These are phyloP conservation scores for Globisporangium emineosum DNA, from an alignment of 352 stramenopile genomes.

Conservation along the genomic window DNA sequence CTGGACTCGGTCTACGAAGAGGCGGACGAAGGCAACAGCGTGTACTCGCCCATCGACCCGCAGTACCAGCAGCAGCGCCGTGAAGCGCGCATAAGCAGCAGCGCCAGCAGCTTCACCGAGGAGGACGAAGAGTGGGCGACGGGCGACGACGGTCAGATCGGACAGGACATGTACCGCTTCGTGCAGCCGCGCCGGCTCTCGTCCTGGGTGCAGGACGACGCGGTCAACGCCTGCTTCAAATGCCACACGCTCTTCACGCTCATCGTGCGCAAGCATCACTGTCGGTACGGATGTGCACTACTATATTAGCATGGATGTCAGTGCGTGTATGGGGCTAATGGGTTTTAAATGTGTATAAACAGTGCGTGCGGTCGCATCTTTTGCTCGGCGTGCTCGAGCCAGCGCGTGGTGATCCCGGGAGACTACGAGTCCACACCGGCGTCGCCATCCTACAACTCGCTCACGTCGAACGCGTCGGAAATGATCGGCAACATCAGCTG, in stretches of 20 bases:
- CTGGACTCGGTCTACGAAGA: conserved; percentile 62
- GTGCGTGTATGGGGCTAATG: not conserved
- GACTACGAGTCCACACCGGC: conserved; percentile 79
- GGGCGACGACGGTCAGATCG: conserved; percentile 40
- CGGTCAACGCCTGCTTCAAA: conserved; percentile 85
- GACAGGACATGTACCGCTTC: conserved; percentile 79
- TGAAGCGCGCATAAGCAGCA: conserved; percentile 21
- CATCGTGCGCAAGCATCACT: conserved; percentile 82
- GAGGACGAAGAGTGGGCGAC: conserved; percentile 70
- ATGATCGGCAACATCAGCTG: conserved; percentile 81
- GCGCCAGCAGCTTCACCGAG: conserved; percentile 24
- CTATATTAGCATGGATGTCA: not conserved
- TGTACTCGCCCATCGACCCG: conserved; percentile 19
- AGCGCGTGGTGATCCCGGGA: conserved; percentile 76
- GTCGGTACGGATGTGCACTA: too few species aligned
- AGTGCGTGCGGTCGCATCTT: conserved; percentile 81
- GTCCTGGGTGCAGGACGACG: conserved; percentile 85
- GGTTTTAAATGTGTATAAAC: not conserved
- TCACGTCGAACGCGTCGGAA: conserved; percentile 72
- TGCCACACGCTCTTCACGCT: conserved; percentile 80
- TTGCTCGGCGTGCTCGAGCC: conserved; percentile 72
- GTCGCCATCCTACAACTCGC: conserved; percentile 49
- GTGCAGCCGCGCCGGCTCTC: conserved; percentile 75
- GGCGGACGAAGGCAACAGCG: conserved; percentile 10
- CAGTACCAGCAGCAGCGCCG: conserved; percentile 3